Base-by-base conservation (phyloP, 2,329 filamentous ascomycete species). In the Epichloe sp. region DNA sequence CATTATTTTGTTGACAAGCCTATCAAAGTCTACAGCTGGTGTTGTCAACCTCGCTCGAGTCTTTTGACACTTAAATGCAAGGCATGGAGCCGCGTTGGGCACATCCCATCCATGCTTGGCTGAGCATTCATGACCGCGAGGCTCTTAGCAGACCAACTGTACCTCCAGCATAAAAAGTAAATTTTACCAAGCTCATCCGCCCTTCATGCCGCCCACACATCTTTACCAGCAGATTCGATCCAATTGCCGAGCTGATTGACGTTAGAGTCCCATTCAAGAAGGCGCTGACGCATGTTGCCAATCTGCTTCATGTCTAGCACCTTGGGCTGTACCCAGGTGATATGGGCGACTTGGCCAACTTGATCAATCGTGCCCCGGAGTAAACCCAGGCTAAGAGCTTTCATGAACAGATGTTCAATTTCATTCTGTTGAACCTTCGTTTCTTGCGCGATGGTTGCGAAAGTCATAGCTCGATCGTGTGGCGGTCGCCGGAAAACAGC, bases 251-350 rank as follows among this genome's bases (percentile, higher is more conserved):
- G 76, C 68, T 93, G 85, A 67, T 97, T 96, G 57, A 98, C 91
- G 65, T 89, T 95, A 48, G 85, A 83, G 66, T 96, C 90, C 93
- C 93, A 98, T 62, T 98, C 91, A 65, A 85, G 83, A 63, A 98
- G 71, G 60, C 93, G 77, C 63, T 81, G 77, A 62, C 88, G 81
- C 91, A 98, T 96, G 62, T 83, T 87, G 62, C 86, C 87, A 60
- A 98, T 95, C 74, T 97, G 93, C 69, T 82, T 83, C 82, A 90
- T 88, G 68, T 97, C 93, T 58, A 98, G 72, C 35, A 98, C 90
- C 78, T 97, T 97, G 21, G 93, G 93, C 73, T 98, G 93, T 53
- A 98, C 93, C 93, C 93, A 98, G 62, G 91, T 91, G 70, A 98
- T 96, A 65, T 90, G 82, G 43, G 93, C 93, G 58, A 97, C 82